Evolutionary conservation across 306 rosid genomes (phyloP).

Genomic region (Prosopis cineraria): DNA sequence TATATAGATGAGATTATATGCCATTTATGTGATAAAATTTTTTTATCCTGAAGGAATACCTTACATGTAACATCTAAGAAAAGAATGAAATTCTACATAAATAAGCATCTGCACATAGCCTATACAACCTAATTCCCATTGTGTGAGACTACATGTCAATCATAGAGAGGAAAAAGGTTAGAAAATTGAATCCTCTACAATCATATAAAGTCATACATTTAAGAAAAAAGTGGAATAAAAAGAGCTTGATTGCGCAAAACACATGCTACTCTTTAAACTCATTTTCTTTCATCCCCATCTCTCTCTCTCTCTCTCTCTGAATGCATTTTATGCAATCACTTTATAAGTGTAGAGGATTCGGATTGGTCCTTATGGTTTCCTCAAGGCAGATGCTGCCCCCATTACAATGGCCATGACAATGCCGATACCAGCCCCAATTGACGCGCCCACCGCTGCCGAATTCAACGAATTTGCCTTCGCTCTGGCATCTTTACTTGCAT

Average conservation of each 20-base stretch:
- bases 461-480: conserved; percentile 68
- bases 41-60: conserved; percentile 7
- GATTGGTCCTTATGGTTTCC: conserved; percentile 68
- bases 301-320: neutral
- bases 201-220: neutral
- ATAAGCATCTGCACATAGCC: neutral
- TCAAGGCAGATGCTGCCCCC: conserved; percentile 99
- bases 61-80: conserved; percentile 27
- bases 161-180: neutral
- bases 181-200: neutral
- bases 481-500: conserved; percentile 47
- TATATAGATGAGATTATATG: neutral
- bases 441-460: conserved; percentile 92
- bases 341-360: neutral
- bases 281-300: neutral
- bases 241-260: neutral
- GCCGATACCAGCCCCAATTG: conserved; percentile 92
- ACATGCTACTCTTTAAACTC: neutral
- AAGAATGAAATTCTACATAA: conserved; percentile 33
- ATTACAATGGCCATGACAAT: conserved; percentile 83
- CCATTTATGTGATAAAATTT: neutral
- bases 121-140: conserved; percentile 22
- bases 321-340: neutral
- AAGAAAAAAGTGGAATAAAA: neutral
- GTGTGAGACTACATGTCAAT: conserved; percentile 5